Evolutionary conservation across 75 land plant species (phyloP).

Genomic region (Pinus taeda): DNA sequence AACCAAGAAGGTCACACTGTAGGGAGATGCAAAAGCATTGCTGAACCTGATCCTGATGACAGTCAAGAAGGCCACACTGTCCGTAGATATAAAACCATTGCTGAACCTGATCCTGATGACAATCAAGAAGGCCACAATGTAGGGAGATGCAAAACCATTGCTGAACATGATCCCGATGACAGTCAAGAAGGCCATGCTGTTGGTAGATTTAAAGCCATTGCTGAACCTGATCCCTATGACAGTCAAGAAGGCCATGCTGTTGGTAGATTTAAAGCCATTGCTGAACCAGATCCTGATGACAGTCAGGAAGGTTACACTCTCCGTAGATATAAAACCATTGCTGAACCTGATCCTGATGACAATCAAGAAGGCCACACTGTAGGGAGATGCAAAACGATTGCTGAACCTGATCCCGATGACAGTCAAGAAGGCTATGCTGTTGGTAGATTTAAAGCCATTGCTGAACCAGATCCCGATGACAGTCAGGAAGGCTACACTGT

Average conservation of each 20-base stretch:
- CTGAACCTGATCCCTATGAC: slow-evolving; percentile 45
- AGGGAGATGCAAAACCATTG: slow-evolving; percentile 1
- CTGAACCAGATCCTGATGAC: slow-evolving; percentile 34
- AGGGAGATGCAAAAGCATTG: too few relatives aligned
- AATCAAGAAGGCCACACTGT: not conserved
- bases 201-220: not conserved
- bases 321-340: too few relatives aligned
- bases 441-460: too few relatives aligned
- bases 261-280: not conserved
- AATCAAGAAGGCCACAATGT: not conserved
- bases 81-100: not conserved
- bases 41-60: slow-evolving; percentile 36
- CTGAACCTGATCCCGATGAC: slow-evolving; percentile 21
- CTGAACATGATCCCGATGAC: slow-evolving; percentile 56
- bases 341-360: slow-evolving; percentile 52
- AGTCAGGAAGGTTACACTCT: not conserved
- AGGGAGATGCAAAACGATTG: not conserved
- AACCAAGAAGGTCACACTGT: too few relatives aligned
- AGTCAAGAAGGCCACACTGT: not conserved
- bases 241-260: not conserved
- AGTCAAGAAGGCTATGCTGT: too few relatives aligned
- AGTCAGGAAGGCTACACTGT: not conserved
- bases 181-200: not conserved
- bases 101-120: slow-evolving; percentile 33
- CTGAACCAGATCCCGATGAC: slow-evolving; percentile 36